These are phyloP conservation scores for Smallanthus sonchifolius DNA, from an alignment of 129 eudicot genomes.

Conservation along the genomic window DNA sequence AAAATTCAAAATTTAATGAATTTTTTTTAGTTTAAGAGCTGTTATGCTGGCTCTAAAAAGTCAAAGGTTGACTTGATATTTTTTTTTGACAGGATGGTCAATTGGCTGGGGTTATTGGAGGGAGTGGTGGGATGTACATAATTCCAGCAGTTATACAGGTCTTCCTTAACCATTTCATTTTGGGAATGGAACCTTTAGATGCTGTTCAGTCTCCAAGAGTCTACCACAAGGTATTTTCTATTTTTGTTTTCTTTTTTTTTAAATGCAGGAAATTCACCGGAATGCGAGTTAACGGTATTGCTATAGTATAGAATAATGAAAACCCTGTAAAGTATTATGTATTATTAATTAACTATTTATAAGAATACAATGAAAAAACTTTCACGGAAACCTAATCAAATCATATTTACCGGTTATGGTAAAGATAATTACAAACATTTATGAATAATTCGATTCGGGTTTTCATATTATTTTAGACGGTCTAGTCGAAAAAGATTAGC, in stretches of 20 bases:
- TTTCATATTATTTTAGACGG: background rate
- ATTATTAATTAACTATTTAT: no score
- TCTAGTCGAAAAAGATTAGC: background rate
- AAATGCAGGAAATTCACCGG: no score
- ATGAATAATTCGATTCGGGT: background rate
- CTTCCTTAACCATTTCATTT: conserved; percentile 80
- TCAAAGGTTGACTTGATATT: conserved; percentile 3
- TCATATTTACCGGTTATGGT: no score
- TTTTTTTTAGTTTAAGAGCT: background rate
- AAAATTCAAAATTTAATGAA: background rate
- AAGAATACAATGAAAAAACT: no score
- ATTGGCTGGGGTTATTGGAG: conserved; percentile 90
- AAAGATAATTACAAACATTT: background rate
- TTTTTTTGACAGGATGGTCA: conserved; percentile 55
- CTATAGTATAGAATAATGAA: no score
- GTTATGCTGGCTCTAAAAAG: background rate
- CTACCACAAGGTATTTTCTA: conserved; percentile 66
- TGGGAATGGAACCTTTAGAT: conserved; percentile 77
- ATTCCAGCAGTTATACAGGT: conserved; percentile 84
- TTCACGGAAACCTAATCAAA: no score
- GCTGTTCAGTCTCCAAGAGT: conserved; percentile 85
- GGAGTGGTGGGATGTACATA: conserved; percentile 89
- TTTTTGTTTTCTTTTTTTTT: no score
- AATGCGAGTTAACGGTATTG: no score
- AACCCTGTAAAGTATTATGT: no score